Percentiles rank a stretch among this genome's conserved stretches.
phyloP scores from a whole-genome alignment of 768 basidiomycete species.

The Macrolepiota fuliginosa region DNA sequence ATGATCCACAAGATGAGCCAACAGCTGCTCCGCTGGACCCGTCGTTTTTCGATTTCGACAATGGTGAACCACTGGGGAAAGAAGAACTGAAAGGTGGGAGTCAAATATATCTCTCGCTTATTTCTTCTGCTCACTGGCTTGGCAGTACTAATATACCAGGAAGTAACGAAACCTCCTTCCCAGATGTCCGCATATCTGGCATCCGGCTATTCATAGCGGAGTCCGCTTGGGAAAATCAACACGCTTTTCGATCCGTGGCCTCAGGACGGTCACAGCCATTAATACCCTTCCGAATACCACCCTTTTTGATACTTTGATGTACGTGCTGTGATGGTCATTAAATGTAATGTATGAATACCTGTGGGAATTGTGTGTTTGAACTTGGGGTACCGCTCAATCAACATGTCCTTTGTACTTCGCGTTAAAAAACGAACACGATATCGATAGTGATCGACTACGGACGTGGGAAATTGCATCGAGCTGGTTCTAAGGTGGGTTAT shows the following conservation, averaged over 20 bases:
- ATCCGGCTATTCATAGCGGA: constrained; percentile 9
- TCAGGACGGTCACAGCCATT: background rate
- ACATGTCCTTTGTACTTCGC: no score
- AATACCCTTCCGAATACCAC: constrained; percentile 3
- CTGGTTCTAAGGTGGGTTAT: no score
- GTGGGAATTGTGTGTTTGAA: background rate
- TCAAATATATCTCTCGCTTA: constrained; percentile 9
- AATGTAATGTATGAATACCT: background rate
- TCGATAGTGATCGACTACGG: no score
- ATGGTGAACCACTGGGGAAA: constrained; percentile 60
- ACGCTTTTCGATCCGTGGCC: background rate
- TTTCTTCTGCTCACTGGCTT: background rate
- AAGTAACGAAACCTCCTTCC: constrained; percentile 1
- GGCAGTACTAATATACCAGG: constrained; percentile 10
- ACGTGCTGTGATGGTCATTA: background rate
- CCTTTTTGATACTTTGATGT: background rate
- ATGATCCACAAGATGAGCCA: constrained; percentile 89
- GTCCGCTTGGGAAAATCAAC: background rate
- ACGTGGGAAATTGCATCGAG: no score
- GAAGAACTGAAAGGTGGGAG: constrained; percentile 64
- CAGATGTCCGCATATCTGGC: constrained; percentile 7
- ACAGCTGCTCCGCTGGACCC: constrained; percentile 73
- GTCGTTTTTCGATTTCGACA: constrained; percentile 82
- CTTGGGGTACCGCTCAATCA: no score
- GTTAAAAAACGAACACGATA: no score